phyloP scores from a whole-genome alignment of 371 early-diverging fungal species.

The Phascolomyces articulosus region DNA sequence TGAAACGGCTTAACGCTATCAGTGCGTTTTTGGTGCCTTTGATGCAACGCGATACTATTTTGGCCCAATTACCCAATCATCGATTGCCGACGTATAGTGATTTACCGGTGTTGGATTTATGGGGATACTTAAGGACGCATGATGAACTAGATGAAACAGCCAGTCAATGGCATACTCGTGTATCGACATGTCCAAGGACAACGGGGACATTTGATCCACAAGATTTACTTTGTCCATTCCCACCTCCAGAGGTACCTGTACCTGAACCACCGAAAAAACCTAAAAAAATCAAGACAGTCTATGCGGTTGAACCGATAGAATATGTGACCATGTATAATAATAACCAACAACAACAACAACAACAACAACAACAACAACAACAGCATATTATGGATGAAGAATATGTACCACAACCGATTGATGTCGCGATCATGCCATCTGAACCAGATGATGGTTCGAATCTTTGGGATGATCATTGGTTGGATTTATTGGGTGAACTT shows the following conservation, averaged over 20 bases:
- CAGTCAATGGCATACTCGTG: conserved; percentile 45
- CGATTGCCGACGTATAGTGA: conserved; percentile 54
- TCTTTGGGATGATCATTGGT: conserved; percentile 34
- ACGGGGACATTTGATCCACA: conserved; percentile 43
- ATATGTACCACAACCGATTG: conserved; percentile 38
- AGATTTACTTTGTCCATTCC: conserved; percentile 50
- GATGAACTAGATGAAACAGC: conserved; percentile 50
- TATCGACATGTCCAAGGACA: conserved; percentile 54
- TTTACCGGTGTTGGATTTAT: conserved; percentile 63
- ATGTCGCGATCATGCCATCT: conserved; percentile 37
- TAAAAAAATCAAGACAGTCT: conserved; percentile 11
- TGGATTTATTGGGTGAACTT: conserved; percentile 34
- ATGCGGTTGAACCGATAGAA: conserved; percentile 39
- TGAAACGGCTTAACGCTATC: conserved; percentile 33
- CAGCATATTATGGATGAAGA: conserved; percentile 18
- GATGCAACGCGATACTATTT: conserved; percentile 61
- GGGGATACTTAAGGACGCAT: conserved; percentile 55
- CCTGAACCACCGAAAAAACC: conserved; percentile 19
- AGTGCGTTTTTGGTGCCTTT: conserved; percentile 64
- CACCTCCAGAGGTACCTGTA: conserved; percentile 5
- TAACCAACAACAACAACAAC: neutral
- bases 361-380: neutral
- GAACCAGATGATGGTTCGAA: conserved; percentile 23
- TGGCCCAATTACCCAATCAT: conserved; percentile 55
- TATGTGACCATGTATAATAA: conserved; percentile 18